Base-by-base conservation (phyloP, 208 protist species). In the Acanthamoeba triangularis region DNA sequence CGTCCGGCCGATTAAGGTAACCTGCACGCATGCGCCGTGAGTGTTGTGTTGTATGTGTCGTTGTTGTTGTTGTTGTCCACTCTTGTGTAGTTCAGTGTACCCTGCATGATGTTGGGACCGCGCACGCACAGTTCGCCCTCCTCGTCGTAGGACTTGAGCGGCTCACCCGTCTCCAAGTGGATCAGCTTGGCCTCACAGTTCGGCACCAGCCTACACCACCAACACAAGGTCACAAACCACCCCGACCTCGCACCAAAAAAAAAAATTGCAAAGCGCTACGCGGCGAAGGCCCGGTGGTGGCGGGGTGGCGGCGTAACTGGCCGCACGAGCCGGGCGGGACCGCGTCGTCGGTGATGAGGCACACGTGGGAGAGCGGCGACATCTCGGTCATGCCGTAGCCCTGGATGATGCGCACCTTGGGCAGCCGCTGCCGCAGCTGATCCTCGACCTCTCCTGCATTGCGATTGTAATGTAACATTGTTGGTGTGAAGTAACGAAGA, bases 351-450 rank as follows among this genome's bases (percentile, higher is more conserved):
- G 37, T 33, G 47, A 95, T 0, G 18, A 90, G 52, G 78, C 44
- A 90, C 56, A 87, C 72, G 37, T 69, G 52, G 16, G 96, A 96
- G 2, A 97, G 96, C 2, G 98, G 98, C 8, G 98, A 98, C 65
- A 97, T 94, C 93, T 99, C 98, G 5, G 98, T 98, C 96, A 98
- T 97, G 52, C 98, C 98, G 54, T 98, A 99, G 6, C 96, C 98
- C 67, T 98, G 98, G 54, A 90, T 95, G 16, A 98, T 74, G 1
- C 56, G 87, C 3, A 95, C 59, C 16, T 65, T 65, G 37, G 84
- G 90, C n/a, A 97, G 94, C 47, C 96, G 56, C 35, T 90, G 41
- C 37, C 95, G 87, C 69, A 96, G 80, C 82, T 72, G 84, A 0
- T 67, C 28, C 65, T 97, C 96, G 33, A 98, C 47, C 47, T 96